phyloP scores from a whole-genome alignment of 805 yeast genomes.

The Cyberlindnera misumaiensis region DNA sequence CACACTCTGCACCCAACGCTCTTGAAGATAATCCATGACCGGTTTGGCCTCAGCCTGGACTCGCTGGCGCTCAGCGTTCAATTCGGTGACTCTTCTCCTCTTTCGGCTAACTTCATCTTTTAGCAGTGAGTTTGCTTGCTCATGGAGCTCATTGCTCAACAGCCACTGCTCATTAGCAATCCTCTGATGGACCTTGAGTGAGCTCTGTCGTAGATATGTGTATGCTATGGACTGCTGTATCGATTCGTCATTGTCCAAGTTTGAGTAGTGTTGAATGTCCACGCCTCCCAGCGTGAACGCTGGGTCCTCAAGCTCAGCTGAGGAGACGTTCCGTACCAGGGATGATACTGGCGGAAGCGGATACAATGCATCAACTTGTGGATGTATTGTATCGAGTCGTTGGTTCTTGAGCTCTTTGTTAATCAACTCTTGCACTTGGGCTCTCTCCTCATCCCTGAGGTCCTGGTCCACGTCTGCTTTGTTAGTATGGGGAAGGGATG shows the following conservation, averaged over 20 bases:
- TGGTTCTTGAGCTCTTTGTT: conserved; percentile 9
- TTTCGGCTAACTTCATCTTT: conserved; percentile 30
- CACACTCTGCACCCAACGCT: conserved; percentile 42
- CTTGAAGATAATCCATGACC: conserved; percentile 35
- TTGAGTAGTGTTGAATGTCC: conserved; percentile 27
- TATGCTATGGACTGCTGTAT: conserved; percentile 23
- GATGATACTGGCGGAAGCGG: conserved; percentile 12
- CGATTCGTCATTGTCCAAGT: conserved; percentile 21
- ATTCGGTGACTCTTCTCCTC: conserved; percentile 34
- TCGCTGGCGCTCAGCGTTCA: conserved; percentile 35
- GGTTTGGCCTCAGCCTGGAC: conserved; percentile 39
- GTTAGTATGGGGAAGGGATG: conserved; percentile 3
- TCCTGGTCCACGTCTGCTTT: conserved; percentile 29
- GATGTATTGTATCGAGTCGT: conserved; percentile 8
- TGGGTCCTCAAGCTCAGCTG: conserved; percentile 11
- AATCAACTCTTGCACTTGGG: conserved; percentile 30
- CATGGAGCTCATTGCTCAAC: conserved; percentile 28
- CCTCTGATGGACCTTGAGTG: conserved; percentile 32
- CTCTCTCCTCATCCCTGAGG: conserved; percentile 31
- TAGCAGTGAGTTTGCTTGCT: conserved; percentile 24
- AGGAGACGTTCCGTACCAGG: conserved; percentile 3
- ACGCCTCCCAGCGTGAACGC: conserved; percentile 27
- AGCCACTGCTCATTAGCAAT: conserved; percentile 32
- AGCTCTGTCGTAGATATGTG: conserved; percentile 28
- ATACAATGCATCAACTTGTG: conserved; percentile 16